Conservation (phyloP, 805 yeast species). For the Myxozyma monticola region DNA sequence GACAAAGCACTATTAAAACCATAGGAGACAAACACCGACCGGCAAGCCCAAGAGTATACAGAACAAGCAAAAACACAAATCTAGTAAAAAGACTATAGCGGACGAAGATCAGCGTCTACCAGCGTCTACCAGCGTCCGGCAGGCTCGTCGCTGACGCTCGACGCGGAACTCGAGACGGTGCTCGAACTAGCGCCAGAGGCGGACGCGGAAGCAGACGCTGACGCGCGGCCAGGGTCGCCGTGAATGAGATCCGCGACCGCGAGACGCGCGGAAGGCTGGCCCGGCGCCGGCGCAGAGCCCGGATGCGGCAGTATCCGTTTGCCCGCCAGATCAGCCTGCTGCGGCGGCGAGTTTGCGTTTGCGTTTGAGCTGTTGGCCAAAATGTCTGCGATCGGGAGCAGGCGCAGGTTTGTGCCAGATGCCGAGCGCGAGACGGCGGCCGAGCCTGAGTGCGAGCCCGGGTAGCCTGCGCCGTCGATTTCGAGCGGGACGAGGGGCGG, state of each 20-base stretch:
- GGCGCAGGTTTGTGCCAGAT: constrained; percentile 21
- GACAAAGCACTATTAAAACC: too few species aligned
- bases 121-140: too few species aligned
- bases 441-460: constrained; percentile 4
- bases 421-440: constrained; percentile 14
- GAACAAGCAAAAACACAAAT: too few species aligned
- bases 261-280: neutral
- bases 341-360: constrained; percentile 5
- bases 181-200: neutral
- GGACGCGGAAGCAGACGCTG: too few species aligned
- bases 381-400: constrained; percentile 24
- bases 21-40: too few species aligned
- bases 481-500: constrained; percentile 32
- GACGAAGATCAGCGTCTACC: too few species aligned
- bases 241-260: neutral
- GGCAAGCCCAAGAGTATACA: too few species aligned
- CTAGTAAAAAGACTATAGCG: too few species aligned
- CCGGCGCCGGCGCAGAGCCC: constrained; percentile 18
- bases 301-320: constrained; percentile 15
- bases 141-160: neutral
- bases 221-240: neutral
- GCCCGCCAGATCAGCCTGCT: neutral
- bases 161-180: neutral
- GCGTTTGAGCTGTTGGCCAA: constrained; percentile 3
- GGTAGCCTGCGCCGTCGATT: constrained; percentile 6